Evolutionary conservation across 768 basidiomycete genomes (phyloP).

Genomic region (Suillus hirtellus): DNA sequence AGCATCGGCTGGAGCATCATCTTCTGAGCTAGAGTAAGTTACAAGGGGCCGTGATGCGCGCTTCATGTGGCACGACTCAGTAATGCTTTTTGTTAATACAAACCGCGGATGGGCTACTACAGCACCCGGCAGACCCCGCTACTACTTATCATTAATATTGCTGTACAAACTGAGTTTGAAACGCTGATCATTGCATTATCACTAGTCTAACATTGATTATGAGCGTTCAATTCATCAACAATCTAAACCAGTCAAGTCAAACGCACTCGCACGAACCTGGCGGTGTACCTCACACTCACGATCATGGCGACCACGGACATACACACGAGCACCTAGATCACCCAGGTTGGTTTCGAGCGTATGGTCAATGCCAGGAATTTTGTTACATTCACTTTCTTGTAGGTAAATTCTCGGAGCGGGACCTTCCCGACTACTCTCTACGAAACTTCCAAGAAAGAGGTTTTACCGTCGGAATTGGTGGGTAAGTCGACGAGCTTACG

Average conservation of each 20-base stretch:
- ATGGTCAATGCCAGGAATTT: neutral
- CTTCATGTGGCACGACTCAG: constrained; percentile 21
- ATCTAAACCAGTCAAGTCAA: constrained; percentile 40
- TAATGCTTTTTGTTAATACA: neutral
- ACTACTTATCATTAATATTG: neutral
- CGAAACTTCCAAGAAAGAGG: constrained; percentile 91
- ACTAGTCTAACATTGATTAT: constrained; percentile 30
- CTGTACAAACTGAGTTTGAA: neutral
- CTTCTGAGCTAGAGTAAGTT: constrained; percentile 52
- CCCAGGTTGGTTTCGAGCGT: constrained; percentile 55
- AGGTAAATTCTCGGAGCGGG: constrained; percentile 93
- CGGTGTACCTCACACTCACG: constrained; percentile 45
- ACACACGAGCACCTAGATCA: constrained; percentile 93
- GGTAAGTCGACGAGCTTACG: constrained; percentile 50
- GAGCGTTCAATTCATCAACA: constrained; percentile 80
- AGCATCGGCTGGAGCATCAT: constrained; percentile 25
- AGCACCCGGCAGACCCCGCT: neutral
- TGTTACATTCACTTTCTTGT: constrained; percentile 3
- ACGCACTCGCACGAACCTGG: constrained; percentile 54
- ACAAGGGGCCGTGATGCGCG: constrained; percentile 38
- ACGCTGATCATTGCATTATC: neutral
- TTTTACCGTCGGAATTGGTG: constrained; percentile 97
- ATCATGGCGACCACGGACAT: constrained; percentile 85
- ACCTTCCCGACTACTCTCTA: constrained; percentile 82
- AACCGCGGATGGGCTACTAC: neutral